Conservation (phyloP, 352 stramenopile genomes). For the Globisporangium spiculum region DNA sequence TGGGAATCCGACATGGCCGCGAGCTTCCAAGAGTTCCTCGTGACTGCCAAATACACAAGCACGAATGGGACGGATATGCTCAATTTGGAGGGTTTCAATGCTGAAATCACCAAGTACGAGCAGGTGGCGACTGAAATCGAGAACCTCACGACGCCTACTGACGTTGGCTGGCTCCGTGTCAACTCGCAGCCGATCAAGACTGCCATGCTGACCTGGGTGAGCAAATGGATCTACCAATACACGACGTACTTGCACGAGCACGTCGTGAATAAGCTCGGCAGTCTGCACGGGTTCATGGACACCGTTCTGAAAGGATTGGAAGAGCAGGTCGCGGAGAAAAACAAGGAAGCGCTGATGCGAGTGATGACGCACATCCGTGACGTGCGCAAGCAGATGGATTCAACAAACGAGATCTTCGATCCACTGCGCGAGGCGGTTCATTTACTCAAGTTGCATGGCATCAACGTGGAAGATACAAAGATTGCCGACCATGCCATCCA, state of each 20-base stretch:
- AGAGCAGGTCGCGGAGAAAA: conserved; percentile 88
- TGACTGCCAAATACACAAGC: conserved; percentile 55
- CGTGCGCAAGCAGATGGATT: conserved; percentile 92
- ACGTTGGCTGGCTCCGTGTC: conserved; percentile 97
- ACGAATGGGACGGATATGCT: conserved; percentile 87
- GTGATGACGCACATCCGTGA: conserved; percentile 96
- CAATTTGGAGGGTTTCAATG: conserved; percentile 94
- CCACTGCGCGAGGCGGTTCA: conserved; percentile 93
- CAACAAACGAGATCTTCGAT: conserved; percentile 93
- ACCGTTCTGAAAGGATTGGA: conserved; percentile 89
- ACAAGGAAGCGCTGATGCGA: conserved; percentile 95
- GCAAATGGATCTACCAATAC: conserved; percentile 96
- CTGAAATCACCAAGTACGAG: conserved; percentile 95
- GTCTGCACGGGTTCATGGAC: conserved; percentile 93
- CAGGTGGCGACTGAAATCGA: conserved; percentile 91
- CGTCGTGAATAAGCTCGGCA: conserved; percentile 86
- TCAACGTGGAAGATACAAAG: conserved; percentile 90
- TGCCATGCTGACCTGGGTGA: conserved; percentile 93
- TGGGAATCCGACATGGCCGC: conserved; percentile 94
- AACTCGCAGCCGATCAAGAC: conserved; percentile 97
- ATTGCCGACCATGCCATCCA: conserved; percentile 78
- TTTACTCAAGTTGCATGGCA: conserved; percentile 92
- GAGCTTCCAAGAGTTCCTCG: conserved; percentile 93
- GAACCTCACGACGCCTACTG: conserved; percentile 83
- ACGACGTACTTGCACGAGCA: conserved; percentile 93